Evolutionary conservation across 495 filamentous ascomycete genomes (phyloP).

Genomic region (Penicillium angulare): DNA sequence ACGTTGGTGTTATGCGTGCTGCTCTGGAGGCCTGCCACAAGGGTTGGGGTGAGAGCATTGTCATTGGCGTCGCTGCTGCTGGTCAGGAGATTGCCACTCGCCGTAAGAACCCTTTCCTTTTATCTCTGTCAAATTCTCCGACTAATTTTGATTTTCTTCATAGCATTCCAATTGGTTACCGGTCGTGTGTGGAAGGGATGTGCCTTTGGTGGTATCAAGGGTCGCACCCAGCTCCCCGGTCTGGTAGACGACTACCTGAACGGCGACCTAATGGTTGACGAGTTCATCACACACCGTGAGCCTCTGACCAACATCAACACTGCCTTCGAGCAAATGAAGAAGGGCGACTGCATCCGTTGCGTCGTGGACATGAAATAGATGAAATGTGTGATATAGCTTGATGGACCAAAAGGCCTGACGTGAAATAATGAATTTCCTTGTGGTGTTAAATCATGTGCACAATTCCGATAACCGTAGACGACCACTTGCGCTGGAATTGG

Average conservation of each 20-base stretch:
- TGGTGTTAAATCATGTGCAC: no score
- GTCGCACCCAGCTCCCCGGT: conserved; percentile 83
- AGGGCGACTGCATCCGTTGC: conserved; percentile 91
- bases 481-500: no score
- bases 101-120: conserved; percentile 60
- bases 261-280: conserved; percentile 93
- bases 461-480: no score
- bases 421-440: conserved; percentile 28
- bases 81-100: conserved; percentile 95
- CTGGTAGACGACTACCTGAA: conserved; percentile 88
- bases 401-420: conserved; percentile 21
- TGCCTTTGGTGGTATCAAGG: conserved; percentile 97
- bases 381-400: conserved; percentile 9
- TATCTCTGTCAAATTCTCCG: neutral
- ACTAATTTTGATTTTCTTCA: conserved; percentile 1
- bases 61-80: conserved; percentile 96
- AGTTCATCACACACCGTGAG: conserved; percentile 98
- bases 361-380: conserved; percentile 54
- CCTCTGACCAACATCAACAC: conserved; percentile 75
- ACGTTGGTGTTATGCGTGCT: conserved; percentile 92
- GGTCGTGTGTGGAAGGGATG: conserved; percentile 97
- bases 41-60: conserved; percentile 97
- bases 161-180: conserved; percentile 98
- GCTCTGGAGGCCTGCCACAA: conserved; percentile 98
- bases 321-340: conserved; percentile 92